A percentile compares a stretch with the other conserved stretches of the same genome.
Evolutionary conservation across 2,329 filamentous ascomycete species (phyloP).

Genomic region (Fusarium austroafricanum): DNA sequence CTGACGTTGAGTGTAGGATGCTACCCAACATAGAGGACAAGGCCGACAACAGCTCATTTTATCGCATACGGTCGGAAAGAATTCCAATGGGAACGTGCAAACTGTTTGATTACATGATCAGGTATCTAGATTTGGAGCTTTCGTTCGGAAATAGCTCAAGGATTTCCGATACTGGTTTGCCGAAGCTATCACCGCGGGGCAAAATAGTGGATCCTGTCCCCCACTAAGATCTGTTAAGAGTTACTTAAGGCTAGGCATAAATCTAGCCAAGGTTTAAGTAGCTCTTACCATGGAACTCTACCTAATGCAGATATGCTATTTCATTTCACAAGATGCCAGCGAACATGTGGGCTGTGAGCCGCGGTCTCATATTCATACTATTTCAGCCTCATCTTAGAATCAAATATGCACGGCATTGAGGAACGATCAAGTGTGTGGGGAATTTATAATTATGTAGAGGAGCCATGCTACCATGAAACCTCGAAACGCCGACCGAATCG

Average conservation of each 20-base stretch:
- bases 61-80: slow-evolving; percentile 19
- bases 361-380: not conserved
- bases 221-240: too few species aligned
- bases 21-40: not conserved
- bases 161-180: slow-evolving; percentile 3
- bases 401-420: not conserved
- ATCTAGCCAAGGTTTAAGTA: too few species aligned
- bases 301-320: too few species aligned
- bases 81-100: not conserved
- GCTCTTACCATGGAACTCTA: too few species aligned
- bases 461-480: slow-evolving; percentile 28
- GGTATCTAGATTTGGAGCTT: not conserved
- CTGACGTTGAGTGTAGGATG: slow-evolving; percentile 9
- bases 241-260: too few species aligned
- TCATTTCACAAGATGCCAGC: not conserved
- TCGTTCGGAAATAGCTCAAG: slow-evolving; percentile 1
- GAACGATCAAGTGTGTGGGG: not conserved
- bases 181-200: slow-evolving; percentile 23
- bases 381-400: not conserved
- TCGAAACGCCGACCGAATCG: slow-evolving; percentile 29
- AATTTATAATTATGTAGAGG: slow-evolving; percentile 42
- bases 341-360: not conserved
- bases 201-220: slow-evolving; percentile 3
- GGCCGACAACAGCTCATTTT: slow-evolving; percentile 2
- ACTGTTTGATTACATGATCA: not conserved